Conservation (phyloP, 306 rosid species). For the Oxytropis ochrocephala region DNA sequence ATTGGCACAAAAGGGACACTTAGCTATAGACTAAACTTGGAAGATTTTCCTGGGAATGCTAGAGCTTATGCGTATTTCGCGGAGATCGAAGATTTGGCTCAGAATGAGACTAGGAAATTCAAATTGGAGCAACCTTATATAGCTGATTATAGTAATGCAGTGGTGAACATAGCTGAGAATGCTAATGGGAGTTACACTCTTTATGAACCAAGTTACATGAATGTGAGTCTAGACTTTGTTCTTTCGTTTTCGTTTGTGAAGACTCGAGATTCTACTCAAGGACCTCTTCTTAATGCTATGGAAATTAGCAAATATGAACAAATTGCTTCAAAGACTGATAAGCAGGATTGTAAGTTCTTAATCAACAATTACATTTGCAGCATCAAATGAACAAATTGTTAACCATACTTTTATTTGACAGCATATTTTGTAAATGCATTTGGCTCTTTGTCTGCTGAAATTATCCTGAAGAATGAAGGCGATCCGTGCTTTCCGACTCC, state of each 20-base stretch:
- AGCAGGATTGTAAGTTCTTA: conserved; percentile 62
- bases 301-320: conserved; percentile 74
- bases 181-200: conserved; percentile 87
- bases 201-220: conserved; percentile 97
- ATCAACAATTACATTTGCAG: not conserved
- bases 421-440: conserved; percentile 48
- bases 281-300: conserved; percentile 84
- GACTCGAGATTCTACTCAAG: conserved; percentile 75
- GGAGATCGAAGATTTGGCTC: conserved; percentile 65
- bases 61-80: conserved; percentile 87
- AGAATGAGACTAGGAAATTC: conserved; percentile 73
- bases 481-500: conserved; percentile 87
- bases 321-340: conserved; percentile 50
- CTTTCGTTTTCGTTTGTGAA: conserved; percentile 67
- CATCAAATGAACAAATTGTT: conserved; percentile 20
- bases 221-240: conserved; percentile 74
- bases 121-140: conserved; percentile 60
- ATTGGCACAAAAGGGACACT: conserved; percentile 62
- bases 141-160: conserved; percentile 69
- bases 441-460: conserved; percentile 42
- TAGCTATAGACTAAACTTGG: conserved; percentile 74
- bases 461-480: conserved; percentile 49
- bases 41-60: conserved; percentile 79
- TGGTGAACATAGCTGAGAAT: conserved; percentile 91
- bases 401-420: conserved; percentile 33